Base-by-base conservation (phyloP, 2,329 filamentous ascomycete species). In the Colletotrichum orchidophilum region DNA sequence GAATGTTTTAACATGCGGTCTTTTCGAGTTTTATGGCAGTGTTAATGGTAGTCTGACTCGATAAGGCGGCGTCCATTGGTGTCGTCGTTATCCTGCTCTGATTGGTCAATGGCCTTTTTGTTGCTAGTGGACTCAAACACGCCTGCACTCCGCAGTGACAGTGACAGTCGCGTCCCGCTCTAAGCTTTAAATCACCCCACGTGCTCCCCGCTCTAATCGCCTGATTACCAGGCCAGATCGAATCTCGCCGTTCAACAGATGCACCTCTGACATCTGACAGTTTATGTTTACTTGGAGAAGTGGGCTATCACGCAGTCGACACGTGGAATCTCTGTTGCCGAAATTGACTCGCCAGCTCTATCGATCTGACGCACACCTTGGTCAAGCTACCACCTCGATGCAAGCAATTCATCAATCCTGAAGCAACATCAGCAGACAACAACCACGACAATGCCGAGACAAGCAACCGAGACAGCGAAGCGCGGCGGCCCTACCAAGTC, bases 381-480 rank as follows among this genome's bases (percentile, higher is more conserved):
- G 12, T 39, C 21, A 7, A 39, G 3, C 27, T 26, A 8, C 15
- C 13, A 21, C 33, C n/a, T 42, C 26, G 26, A 50, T 27, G 27
- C 42, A 6, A 26, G 33, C 27, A 50, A 27, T 15, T 13, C 26
- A 18, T 9, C n/a, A 29, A 5, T 18, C 3, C 9, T 18, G 39
- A 46, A 46, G 39, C 39, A 31, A 8, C n/a, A 21, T 11, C 12
- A n/a, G 12, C 26, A 62, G 29, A 15, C 6, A 24, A 18, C 27
- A 46, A 31, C 33, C 42, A 74, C 33, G 1, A 87, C 87, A 84
- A 82, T 86, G 33, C 82, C 85, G 1, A 86, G 84, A 57, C 77
- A 80, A 70, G 75, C 83, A 0, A 74, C 81, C 5, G 75, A 77
- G 7, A 73, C 78, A 9, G 74, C 77, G 12, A 67, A 77, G 33